Evolutionary conservation across 2,329 filamentous ascomycete genomes (phyloP), one percentile per base, ranked within the genome.

Genomic region (Epichloe hybrida): DNA sequence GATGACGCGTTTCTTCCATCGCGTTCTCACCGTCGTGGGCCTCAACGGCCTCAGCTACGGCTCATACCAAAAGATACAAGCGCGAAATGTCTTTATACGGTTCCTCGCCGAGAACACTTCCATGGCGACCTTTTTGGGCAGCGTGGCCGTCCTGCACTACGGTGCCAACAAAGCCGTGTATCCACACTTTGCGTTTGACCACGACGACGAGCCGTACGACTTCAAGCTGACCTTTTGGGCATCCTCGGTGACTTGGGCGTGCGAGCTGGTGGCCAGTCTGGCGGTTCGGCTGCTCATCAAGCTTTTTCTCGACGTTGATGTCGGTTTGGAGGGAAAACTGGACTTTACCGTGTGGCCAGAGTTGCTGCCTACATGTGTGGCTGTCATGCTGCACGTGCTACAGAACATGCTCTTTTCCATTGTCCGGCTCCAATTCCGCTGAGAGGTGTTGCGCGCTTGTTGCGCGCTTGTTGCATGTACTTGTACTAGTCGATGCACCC

Each of bases 321-420:
- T 84, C 48, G 80, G 79, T 17, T 69, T 77, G 40, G 81, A 85
- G 66, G 81, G 79, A 27, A 80, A 77, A 64, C 68, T 77, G 54
- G 81, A 85, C 64, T 67, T 85, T 56, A 75, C 74, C 5, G 76
- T 79, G 50, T 84, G 81, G 78, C 81, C 81, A 2, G 81, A 84
- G 68, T 64, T 85, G 59, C 64, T 85, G 58, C 81, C 81, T 17
- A 83, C 81, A 3, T 78, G 77, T 50, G 77, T 82, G 20, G 79
- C 77, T 21, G 81, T 84, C 20, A 80, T 79, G 69, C 67, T 84
- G 62, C 81, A 85, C 58, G 81, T 84, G 48, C 61, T 84, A 64
- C 81, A 85, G 66, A 85, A 84, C 62, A 85, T 85, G 81, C 65
- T 85, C 51, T 84, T 85, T 66, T 81, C 79, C 44, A 84, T 85